These are phyloP conservation scores for Ophiostoma triangulosporum DNA, from an alignment of 2,329 filamentous ascomycete species.

Conservation along the genomic window DNA sequence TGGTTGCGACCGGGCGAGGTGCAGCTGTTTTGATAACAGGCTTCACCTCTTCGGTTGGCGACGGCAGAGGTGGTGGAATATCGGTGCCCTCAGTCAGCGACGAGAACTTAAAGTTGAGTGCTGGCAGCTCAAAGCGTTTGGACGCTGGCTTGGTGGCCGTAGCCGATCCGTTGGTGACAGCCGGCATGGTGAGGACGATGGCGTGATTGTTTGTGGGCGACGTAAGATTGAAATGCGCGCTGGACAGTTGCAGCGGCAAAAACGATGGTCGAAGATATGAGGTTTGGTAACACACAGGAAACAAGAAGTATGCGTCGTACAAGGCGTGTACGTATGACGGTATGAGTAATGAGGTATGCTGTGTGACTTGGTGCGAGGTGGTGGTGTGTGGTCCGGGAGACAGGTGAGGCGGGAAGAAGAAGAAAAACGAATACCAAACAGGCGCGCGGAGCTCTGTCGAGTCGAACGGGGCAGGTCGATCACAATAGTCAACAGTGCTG, in stretches of 20 bases:
- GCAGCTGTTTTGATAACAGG: constrained; percentile 16
- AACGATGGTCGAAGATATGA: too few species aligned
- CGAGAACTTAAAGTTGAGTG: constrained; percentile 43
- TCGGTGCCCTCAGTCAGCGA: constrained; percentile 47
- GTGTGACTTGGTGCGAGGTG: not conserved
- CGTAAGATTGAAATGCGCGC: not conserved
- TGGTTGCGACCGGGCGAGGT: too few species aligned
- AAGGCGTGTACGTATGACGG: too few species aligned
- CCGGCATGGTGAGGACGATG: constrained; percentile 12
- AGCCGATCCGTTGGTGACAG: constrained; percentile 14
- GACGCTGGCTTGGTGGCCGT: constrained; percentile 10
- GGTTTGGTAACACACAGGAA: too few species aligned
- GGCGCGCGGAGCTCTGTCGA: not conserved
- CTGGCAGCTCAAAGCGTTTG: constrained; percentile 41
- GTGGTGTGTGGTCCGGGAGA: not conserved
- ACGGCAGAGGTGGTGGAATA: constrained; percentile 45
- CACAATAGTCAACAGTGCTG: constrained; percentile 2
- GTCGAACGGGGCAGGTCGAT: not conserved
- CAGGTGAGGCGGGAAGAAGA: not conserved
- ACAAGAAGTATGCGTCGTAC: not conserved
- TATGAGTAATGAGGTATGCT: not conserved
- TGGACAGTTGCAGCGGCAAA: not conserved
- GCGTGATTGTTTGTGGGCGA: not conserved
- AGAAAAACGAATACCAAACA: not conserved
- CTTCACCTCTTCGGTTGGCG: constrained; percentile 35